Evolutionary conservation across 164 flowering plant species (phyloP).

Genomic region (Aristolochia fimbriata): DNA sequence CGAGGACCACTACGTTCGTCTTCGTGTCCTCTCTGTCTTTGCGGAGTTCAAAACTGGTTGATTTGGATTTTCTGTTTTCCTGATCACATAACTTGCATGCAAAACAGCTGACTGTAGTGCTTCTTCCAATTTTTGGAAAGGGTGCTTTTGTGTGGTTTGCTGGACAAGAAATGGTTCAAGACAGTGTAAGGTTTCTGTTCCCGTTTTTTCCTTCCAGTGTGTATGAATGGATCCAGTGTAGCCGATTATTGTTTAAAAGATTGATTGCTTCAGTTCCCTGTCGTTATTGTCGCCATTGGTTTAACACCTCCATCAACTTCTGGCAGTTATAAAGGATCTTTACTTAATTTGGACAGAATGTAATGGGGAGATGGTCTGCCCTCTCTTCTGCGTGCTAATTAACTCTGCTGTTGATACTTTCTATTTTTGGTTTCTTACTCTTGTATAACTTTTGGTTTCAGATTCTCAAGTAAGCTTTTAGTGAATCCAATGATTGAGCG

Average conservation of each 20-base stretch:
- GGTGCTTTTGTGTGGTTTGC: slow-evolving; percentile 97
- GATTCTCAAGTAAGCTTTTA: slow-evolving; percentile 62
- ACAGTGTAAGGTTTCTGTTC: slow-evolving; percentile 48
- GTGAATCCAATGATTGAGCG: too few relatives aligned
- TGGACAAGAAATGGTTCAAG: slow-evolving; percentile 62
- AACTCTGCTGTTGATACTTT: too few relatives aligned
- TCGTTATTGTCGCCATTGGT: too few relatives aligned
- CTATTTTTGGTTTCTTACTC: background rate
- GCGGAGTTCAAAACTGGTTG: background rate
- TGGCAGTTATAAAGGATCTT: too few relatives aligned
- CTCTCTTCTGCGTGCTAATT: too few relatives aligned
- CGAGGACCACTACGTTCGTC: too few relatives aligned
- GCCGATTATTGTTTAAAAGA: too few relatives aligned
- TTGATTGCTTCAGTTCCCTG: too few relatives aligned
- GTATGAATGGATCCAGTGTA: too few relatives aligned
- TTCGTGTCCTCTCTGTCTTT: background rate
- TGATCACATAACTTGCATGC: background rate
- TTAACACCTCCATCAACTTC: too few relatives aligned
- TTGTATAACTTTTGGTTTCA: slow-evolving; percentile 33
- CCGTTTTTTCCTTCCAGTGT: background rate
- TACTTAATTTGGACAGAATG: too few relatives aligned
- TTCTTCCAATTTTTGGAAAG: slow-evolving; percentile 66
- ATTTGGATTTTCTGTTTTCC: background rate
- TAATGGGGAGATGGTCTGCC: too few relatives aligned
- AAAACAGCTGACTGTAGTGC: slow-evolving; percentile 54